phyloP scores from a whole-genome alignment of 495 filamentous ascomycete genomes.

The Penicillium robsamsonii region DNA sequence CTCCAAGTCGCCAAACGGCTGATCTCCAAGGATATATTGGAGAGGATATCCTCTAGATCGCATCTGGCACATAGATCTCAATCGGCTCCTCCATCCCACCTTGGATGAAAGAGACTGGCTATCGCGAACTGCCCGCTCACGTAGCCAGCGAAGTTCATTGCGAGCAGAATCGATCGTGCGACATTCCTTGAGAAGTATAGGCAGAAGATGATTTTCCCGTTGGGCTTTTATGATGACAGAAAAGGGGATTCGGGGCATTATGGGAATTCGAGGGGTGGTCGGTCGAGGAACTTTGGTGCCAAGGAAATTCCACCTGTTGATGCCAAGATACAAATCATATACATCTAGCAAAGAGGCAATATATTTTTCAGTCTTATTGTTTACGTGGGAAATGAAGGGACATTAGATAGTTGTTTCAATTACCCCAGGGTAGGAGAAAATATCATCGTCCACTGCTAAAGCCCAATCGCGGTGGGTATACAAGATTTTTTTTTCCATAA shows the following conservation, averaged over 20 bases:
- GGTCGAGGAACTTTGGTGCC: background rate
- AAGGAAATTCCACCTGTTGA: background rate
- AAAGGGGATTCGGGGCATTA: constrained; percentile 75
- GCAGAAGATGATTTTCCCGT: constrained; percentile 56
- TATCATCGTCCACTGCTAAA: too few species aligned
- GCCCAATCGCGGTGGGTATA: too few species aligned
- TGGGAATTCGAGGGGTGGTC: background rate
- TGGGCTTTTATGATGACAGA: constrained; percentile 57
- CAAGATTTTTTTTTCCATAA: too few species aligned
- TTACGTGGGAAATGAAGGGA: too few species aligned
- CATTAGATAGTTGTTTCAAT: too few species aligned
- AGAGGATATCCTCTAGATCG: constrained; percentile 69
- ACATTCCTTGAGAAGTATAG: constrained; percentile 66
- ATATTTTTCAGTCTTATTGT: too few species aligned
- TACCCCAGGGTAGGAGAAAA: too few species aligned
- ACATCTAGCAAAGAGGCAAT: too few species aligned
- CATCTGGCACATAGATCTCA: constrained; percentile 52
- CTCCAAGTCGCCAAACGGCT: constrained; percentile 82
- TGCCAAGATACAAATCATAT: background rate
- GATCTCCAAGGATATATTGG: constrained; percentile 85
- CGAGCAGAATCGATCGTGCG: constrained; percentile 63
- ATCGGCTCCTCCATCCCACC: constrained; percentile 29
- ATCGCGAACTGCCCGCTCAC: constrained; percentile 52
- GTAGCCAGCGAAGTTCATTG: constrained; percentile 86
- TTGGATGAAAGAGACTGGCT: constrained; percentile 10